These are phyloP conservation scores for Kurtzmaniella quercitrusa DNA, from an alignment of 1,139 yeast genomes.

Conservation along the genomic window DNA sequence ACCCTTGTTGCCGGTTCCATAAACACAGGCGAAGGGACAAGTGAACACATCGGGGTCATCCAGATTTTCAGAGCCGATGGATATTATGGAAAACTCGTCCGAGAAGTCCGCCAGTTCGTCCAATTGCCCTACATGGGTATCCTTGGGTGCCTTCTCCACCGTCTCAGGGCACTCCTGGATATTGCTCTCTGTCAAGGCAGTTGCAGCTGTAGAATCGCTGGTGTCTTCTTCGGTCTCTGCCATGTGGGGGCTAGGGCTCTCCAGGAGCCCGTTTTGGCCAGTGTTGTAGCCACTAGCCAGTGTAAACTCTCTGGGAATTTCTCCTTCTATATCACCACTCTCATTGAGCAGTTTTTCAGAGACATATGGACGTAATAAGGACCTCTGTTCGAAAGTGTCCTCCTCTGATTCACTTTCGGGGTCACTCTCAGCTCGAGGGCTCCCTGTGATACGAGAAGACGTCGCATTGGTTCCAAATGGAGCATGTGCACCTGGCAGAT, in stretches of 20 bases:
- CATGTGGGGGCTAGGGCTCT: not conserved
- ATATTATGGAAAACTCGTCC: constrained; percentile 3
- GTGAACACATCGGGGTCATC: constrained; percentile 12
- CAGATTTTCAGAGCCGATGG: constrained; percentile 7
- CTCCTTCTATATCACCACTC: not conserved
- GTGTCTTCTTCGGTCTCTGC: not conserved
- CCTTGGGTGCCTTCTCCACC: too few relatives aligned
- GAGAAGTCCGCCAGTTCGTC: constrained; percentile 1
- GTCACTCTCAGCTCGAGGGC: not conserved
- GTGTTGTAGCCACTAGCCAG: not conserved
- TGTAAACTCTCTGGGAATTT: not conserved
- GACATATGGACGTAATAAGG: not conserved
- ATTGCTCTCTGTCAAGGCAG: too few relatives aligned
- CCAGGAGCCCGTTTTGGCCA: not conserved
- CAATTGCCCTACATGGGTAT: too few relatives aligned
- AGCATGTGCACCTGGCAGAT: constrained; percentile 12
- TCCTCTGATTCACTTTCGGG: not conserved
- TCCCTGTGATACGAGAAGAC: not conserved
- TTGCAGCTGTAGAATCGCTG: not conserved
- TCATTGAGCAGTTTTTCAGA: not conserved
- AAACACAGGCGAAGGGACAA: constrained; percentile 32
- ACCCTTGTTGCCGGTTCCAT: constrained; percentile 28
- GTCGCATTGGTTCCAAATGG: not conserved
- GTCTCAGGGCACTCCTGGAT: too few relatives aligned
- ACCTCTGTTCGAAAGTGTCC: not conserved